These are phyloP conservation scores for Penicillium decumbens DNA, from an alignment of 2,329 filamentous ascomycete species.

Conservation along the genomic window DNA sequence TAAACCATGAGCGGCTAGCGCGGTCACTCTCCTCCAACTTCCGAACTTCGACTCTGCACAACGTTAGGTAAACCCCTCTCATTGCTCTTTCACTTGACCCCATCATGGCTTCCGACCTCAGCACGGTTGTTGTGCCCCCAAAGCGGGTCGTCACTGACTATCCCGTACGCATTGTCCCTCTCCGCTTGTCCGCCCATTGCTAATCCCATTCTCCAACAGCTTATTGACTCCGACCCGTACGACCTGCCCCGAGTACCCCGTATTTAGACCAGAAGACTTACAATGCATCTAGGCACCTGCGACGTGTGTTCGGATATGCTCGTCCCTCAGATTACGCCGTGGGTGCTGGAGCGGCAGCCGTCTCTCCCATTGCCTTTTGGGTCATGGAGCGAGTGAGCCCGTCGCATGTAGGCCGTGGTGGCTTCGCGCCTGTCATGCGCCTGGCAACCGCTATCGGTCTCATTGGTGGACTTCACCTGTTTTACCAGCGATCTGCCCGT, in stretches of 20 bases:
- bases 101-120: slow-evolving; percentile 38
- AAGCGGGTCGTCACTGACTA: slow-evolving; percentile 79
- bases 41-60: slow-evolving; percentile 28
- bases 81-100: slow-evolving; percentile 4
- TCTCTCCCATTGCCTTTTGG: slow-evolving; percentile 68
- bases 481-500: slow-evolving; percentile 81
- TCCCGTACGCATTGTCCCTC: slow-evolving; percentile 60
- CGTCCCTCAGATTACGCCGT: slow-evolving; percentile 75
- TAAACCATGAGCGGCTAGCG: slow-evolving; percentile 22
- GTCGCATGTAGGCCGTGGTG: slow-evolving; percentile 75
- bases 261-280: slow-evolving; percentile 28
- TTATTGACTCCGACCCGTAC: slow-evolving; percentile 99
- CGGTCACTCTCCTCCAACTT: slow-evolving; percentile 24
- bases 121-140: slow-evolving; percentile 58
- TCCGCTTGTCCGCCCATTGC: slow-evolving; percentile 9
- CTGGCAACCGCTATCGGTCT: slow-evolving; percentile 68
- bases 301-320: slow-evolving; percentile 82
- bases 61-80: slow-evolving; percentile 14
- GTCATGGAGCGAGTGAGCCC: slow-evolving; percentile 80
- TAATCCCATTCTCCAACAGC: slow-evolving; percentile 52
- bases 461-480: slow-evolving; percentile 73
- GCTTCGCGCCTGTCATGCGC: slow-evolving; percentile 78
- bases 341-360: slow-evolving; percentile 63
- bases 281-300: slow-evolving; percentile 66
- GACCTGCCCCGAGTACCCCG: slow-evolving; percentile 33